phyloP scores from a whole-genome alignment of 2,329 filamentous ascomycete genomes.

The Aureobasidium mangrovei region DNA sequence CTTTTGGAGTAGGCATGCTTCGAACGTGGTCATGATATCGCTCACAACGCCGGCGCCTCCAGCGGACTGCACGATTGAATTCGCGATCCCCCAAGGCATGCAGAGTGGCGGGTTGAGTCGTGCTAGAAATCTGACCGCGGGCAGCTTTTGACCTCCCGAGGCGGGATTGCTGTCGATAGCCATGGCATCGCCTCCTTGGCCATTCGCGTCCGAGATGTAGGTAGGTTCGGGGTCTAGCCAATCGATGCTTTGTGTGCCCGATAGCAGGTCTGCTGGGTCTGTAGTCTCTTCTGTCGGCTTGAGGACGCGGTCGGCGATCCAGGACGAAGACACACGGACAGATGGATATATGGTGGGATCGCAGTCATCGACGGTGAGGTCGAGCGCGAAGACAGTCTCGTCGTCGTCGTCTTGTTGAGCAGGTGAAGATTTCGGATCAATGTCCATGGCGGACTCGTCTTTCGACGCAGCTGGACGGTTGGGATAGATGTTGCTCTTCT shows the following conservation, averaged over 20 bases:
- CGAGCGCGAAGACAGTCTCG: conserved; percentile 52
- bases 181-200: conserved; percentile 42
- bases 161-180: conserved; percentile 42
- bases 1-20: conserved; percentile 7
- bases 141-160: conserved; percentile 43
- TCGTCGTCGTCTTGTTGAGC: neutral
- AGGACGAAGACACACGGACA: conserved; percentile 62
- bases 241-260: conserved; percentile 39
- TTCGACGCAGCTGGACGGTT: neutral
- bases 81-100: conserved; percentile 56
- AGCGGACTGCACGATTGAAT: conserved; percentile 52
- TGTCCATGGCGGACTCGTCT: conserved; percentile 28
- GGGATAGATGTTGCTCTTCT: conserved; percentile 19
- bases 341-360: conserved; percentile 45
- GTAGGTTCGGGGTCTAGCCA: conserved; percentile 67
- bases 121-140: conserved; percentile 66
- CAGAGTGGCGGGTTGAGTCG: conserved; percentile 66
- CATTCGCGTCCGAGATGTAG: conserved; percentile 33
- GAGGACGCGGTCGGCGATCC: conserved; percentile 61
- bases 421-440: conserved; percentile 19
- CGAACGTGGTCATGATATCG: conserved; percentile 5
- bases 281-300: conserved; percentile 36
- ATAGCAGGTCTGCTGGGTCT: conserved; percentile 30
- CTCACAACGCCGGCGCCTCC: conserved; percentile 1
- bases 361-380: conserved; percentile 53